Evolutionary conservation across 768 basidiomycete genomes (phyloP), one percentile per base, ranked within the genome.

Genomic region (Cystoderma amianthinum): DNA sequence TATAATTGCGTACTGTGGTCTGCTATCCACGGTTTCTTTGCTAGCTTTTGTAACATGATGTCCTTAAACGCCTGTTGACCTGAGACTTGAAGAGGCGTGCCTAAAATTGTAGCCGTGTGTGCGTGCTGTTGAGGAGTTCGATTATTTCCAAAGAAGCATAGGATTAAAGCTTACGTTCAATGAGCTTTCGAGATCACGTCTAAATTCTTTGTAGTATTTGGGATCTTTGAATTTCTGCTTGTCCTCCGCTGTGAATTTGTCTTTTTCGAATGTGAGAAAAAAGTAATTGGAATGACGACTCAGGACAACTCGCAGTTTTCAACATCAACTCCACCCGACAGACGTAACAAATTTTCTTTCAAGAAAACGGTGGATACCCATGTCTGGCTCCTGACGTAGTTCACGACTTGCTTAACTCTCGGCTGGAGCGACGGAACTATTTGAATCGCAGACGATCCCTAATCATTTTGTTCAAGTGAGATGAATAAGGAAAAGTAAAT

Each of bases 391-490:
- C 78, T 71, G 36, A 79, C 80, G 49, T 71, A 81, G 49, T 78
- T 78, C 24, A 60, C 54, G 32, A 81, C 36, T 45, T 69, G 66
- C 39, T 59, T 59, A 3, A 77, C 76, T 38, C 61, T 64, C 5
- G 74, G 65, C 46, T 81, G 79, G 22, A 81, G 55, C 4, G 75
- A 69, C 0, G 80, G 68, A 0, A 80, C 74, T 3, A 79, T 69
- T 46, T 82, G 79, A 24, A 80, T 67, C 5, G 75, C 79, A 19
- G 78, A 78, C 3, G 79, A 80, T 3, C 78, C 78, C 79, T 80
- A 18, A 38, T 36, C 37, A 23, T 10, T 23, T 10, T 41, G 23
- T 11, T 5, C 19, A 41, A 10, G 16, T 41, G 20, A 7, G 25
- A 16, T 18, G 17, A 38, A 20, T 20, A 10, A 19, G 18, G 16